Percentiles rank a stretch among this genome's conserved stretches.
Conservation (phyloP, 345 rosid genomes). For the Barbarea vulgaris region DNA sequence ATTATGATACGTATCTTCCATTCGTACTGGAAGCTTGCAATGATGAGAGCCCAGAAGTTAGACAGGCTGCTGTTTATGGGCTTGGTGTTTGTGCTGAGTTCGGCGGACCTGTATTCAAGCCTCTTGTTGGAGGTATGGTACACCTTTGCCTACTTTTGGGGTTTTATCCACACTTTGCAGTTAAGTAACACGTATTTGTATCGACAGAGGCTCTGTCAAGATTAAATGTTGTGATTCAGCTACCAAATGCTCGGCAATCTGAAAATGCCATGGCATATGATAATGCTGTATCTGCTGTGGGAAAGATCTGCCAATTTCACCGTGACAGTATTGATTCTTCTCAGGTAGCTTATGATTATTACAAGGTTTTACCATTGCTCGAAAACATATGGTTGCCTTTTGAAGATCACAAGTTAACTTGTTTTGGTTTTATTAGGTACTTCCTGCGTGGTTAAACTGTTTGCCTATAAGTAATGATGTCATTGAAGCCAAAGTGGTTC, state of each 20-base stretch:
- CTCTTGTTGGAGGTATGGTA: conserved; percentile 86
- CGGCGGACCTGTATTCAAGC: conserved; percentile 85
- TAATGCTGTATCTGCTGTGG: conserved; percentile 98
- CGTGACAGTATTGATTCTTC: conserved; percentile 86
- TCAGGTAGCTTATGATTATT: conserved; percentile 56
- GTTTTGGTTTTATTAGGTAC: conserved; percentile 50
- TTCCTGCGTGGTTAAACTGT: conserved; percentile 99
- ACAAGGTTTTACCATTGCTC: background rate
- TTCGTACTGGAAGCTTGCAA: conserved; percentile 98
- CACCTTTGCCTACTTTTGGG: conserved; percentile 9
- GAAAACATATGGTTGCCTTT: background rate
- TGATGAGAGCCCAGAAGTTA: conserved; percentile 90
- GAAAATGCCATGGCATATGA: conserved; percentile 98
- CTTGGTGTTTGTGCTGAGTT: conserved; percentile 99
- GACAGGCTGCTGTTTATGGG: conserved; percentile 99
- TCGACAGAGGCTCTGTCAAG: conserved; percentile 94
- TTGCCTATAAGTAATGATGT: conserved; percentile 89
- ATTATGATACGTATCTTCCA: conserved; percentile 94
- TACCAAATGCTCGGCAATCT: conserved; percentile 76
- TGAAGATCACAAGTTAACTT: background rate
- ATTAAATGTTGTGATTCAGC: conserved; percentile 79
- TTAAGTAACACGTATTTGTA: conserved; percentile 33
- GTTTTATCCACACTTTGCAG: background rate
- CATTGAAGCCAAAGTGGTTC: conserved; percentile 97
- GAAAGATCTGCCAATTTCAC: conserved; percentile 92